Base-by-base conservation (phyloP, 257 asterid genomes). In the Coffea eugenioides region DNA sequence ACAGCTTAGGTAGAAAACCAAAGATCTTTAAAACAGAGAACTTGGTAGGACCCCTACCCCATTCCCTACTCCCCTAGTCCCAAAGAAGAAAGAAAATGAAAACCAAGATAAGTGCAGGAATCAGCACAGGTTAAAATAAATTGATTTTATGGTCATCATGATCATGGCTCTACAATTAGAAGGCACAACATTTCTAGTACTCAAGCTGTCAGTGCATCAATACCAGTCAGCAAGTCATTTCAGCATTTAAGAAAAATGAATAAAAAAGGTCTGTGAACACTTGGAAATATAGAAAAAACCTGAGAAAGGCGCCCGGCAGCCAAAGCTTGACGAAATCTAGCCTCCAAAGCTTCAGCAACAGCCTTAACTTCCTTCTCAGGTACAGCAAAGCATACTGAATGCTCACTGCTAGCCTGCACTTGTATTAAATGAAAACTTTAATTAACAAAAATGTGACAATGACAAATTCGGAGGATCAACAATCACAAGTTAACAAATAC, bases 271-370 rank as follows among this genome's bases (percentile, higher is more conserved):
- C 21, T 34, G 39, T 21, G 4, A 73, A 51, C 46, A 66, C 57
- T 74, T 46, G 56, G 77, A 34, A 62, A 80, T 66, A 77, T 76
- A 56, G 66, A 66, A 66, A 39, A 69, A 76, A 96, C 98, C 97
- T 96, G 98, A 88, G 98, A 96, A 87, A 96, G 97, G 62, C 98
- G 97, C 64, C 99, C 99, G 72, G 98, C 97, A 89, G 88, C 86
- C 86, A 96, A 85, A 54, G 99, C 99, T 90, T 90, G 91, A 66
- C 91, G 91, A 80, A 96, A 96, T 82, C 95, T 92, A 79, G 97
- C 80, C 85, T 94, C 92, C 83, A 96, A 87, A 75, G 95, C 97
- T 77, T 86, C 83, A 75, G 97, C 97, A 77, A 96, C 99, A 59
- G 97, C 93, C 86, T 89, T 89, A 23, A 94, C 97, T 86, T 96